Evolutionary conservation across 2,329 filamentous ascomycete genomes (phyloP), one percentile per base, ranked within the genome.

Genomic region (Talaromyces verruculosus): DNA sequence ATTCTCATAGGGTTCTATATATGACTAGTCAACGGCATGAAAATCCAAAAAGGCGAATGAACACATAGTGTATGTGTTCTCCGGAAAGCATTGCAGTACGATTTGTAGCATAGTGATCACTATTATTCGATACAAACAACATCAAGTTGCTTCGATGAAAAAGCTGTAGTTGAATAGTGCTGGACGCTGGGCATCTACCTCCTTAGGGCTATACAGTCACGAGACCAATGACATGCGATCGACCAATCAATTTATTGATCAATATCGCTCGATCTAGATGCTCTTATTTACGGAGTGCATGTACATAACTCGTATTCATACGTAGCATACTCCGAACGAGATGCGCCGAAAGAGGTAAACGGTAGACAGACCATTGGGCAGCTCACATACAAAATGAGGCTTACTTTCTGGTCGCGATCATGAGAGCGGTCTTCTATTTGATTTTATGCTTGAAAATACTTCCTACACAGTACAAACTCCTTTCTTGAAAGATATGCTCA

Each of bases 171-270:
- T 25, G 4, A 25, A 25, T 4, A 25, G 25, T 30, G 28, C 28
- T 30, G 28, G 28, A 30, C 28, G 28, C 28, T 30, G 10, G 45
- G 45, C 11, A 49, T 22, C n/a, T 19, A 5, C 17, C 3, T 35
- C 19, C 30, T n/a, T 62, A 62, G 60, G 60, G 45, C 19, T 62
- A 19, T 41, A 13, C 33, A 53, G 49, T 53, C 60, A 62, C 60
- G 60, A 39, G 60, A 62, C 33, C 30, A 19, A 33, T 35, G 6
- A 8, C 51, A 55, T n/a, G 2, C 2, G 7, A 33, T 53, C 30
- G 17, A n/a, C 49, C 49, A 55, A 35, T 57, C 53, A 57, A 39
- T 13, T 35, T 15, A 13, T 7, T 19, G 30, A 35, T 22, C 11
- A 22, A 22, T 37, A 37, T 35, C 51, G n/a, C 43, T 55, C 30